phyloP scores from a whole-genome alignment of 257 asterid genomes.

The Forsythia viridissima region DNA sequence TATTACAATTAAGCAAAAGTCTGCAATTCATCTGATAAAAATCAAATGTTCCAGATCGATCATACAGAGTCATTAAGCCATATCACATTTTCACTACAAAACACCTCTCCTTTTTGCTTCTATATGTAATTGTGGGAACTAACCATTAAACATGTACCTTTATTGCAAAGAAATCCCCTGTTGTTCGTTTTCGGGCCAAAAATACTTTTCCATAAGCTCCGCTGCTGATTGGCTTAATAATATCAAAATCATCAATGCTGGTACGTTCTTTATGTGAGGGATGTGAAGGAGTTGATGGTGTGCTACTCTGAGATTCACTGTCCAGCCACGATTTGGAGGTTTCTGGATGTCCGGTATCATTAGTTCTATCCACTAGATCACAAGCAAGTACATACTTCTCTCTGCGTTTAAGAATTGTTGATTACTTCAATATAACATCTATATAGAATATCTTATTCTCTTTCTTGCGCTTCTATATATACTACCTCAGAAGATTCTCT shows the following conservation, averaged over 20 bases:
- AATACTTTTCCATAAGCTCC: slow-evolving; percentile 97
- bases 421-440: slow-evolving; percentile 22
- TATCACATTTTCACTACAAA: neutral
- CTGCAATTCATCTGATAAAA: slow-evolving; percentile 8
- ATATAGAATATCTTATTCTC: slow-evolving; percentile 15
- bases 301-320: slow-evolving; percentile 70
- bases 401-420: slow-evolving; percentile 52
- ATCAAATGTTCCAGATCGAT: slow-evolving; percentile 13
- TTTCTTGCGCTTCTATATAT: slow-evolving; percentile 22
- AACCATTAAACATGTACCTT: slow-evolving; percentile 53
- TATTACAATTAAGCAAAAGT: neutral
- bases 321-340: slow-evolving; percentile 60
- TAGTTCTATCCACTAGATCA: slow-evolving; percentile 57
- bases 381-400: slow-evolving; percentile 89
- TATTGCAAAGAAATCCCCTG: slow-evolving; percentile 94
- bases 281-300: slow-evolving; percentile 80
- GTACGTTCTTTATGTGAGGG: slow-evolving; percentile 71
- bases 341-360: slow-evolving; percentile 56
- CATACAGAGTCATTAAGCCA: neutral
- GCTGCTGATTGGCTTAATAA: slow-evolving; percentile 87
- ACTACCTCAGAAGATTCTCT: slow-evolving; percentile 84
- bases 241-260: slow-evolving; percentile 88
- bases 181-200: slow-evolving; percentile 85
- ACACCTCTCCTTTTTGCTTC: neutral
- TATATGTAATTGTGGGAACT: slow-evolving; percentile 13